Base-by-base conservation (phyloP, 257 asterid species). In the Plantago major region DNA sequence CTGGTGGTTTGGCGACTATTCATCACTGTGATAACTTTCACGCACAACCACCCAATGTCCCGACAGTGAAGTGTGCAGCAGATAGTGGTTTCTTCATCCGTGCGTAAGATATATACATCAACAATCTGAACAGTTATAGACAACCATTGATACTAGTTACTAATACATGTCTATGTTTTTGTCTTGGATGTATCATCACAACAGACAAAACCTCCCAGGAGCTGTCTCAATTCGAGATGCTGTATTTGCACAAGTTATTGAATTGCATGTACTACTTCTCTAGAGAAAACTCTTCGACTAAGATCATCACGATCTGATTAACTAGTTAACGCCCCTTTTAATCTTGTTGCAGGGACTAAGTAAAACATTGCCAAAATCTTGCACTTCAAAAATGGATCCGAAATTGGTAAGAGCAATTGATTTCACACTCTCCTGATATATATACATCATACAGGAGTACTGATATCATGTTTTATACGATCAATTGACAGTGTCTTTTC, bases 1-100 rank as follows among this genome's bases (percentile, higher is more conserved):
- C 80, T 0, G 83, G 83, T 12, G 77, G 71, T 15, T 55, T 74
- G 45, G 66, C 78, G 2, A 64, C 77, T 1, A 74, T 74, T 6
- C 43, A 74, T 28, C 73, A 74, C 11, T 78, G 78, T 37, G 80
- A 78, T 60, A 9, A 33, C 22, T 78, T 78, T n/a, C 58, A 50
- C 2, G 55, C 64, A n/a, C 67, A 64, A 14, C 9, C 74, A 11
- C 75, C 68, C 0, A 14, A 49, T 9, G 45, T 60, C 6, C 52
- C 43, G 7, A 55, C 69, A 57, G 73, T 78, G 13, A 78, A 78
- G 46, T 78, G 80, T 15, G 30, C 68, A 37, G 46, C 70, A 0
- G 78, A 73, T 28, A 58, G 74, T 9, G 67, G 67, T 11, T 67
- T 43, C 46, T 73, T 73, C 58, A 28, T 73, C 22, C 58, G 67